These are phyloP conservation scores for Xylariaceae sp. DNA, from an alignment of 2,329 filamentous ascomycete genomes.

Conservation along the genomic window DNA sequence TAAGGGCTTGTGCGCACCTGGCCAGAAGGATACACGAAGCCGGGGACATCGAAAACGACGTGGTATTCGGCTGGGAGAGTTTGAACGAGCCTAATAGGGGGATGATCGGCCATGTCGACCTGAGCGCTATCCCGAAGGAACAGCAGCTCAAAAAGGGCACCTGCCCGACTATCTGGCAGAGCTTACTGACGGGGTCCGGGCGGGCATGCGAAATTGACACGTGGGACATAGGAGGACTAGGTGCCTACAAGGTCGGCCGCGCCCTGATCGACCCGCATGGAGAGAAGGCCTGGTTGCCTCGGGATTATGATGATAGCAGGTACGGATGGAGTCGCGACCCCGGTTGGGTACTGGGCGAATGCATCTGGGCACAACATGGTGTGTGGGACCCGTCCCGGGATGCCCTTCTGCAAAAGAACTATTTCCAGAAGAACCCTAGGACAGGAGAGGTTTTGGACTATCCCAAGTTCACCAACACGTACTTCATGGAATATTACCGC, in stretches of 20 bases:
- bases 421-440: constrained; percentile 75
- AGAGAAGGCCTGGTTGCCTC: constrained; percentile 75
- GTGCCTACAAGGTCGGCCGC: constrained; percentile 83
- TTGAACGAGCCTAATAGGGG: constrained; percentile 94
- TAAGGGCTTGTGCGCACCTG: constrained; percentile 74
- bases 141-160: constrained; percentile 91
- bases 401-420: constrained; percentile 74
- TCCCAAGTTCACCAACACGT: constrained; percentile 81
- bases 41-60: constrained; percentile 78
- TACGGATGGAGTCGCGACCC: constrained; percentile 90
- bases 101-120: constrained; percentile 75
- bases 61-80: constrained; percentile 93
- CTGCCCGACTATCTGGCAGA: constrained; percentile 90
- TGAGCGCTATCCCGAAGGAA: constrained; percentile 76
- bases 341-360: constrained; percentile 89
- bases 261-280: constrained; percentile 84
- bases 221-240: constrained; percentile 91
- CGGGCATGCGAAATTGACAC: constrained; percentile 83
- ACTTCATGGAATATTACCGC: constrained; percentile 84
- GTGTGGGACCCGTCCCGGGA: constrained; percentile 85
- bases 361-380: constrained; percentile 94
- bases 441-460: constrained; percentile 74
- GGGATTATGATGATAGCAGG: constrained; percentile 75
- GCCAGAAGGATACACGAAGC: constrained; percentile 84
- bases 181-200: constrained; percentile 86